phyloP scores from a whole-genome alignment of 441 rosid species.

The Pelargonium australe region DNA sequence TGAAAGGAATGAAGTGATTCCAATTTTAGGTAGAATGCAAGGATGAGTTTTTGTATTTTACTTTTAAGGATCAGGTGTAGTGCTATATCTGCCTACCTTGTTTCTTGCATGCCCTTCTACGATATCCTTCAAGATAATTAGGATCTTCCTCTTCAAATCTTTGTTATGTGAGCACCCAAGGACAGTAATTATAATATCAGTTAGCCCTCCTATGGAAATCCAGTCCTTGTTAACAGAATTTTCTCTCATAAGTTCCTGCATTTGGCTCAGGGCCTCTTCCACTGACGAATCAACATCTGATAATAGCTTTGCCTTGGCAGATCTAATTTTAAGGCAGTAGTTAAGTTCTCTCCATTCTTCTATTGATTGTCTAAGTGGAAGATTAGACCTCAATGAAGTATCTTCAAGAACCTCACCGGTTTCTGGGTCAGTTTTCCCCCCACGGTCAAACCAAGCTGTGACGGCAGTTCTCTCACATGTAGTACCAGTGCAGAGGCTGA shows the following conservation, averaged over 20 bases:
- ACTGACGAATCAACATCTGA: slow-evolving; percentile 33
- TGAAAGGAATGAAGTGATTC: not conserved
- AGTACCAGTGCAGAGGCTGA: slow-evolving; percentile 65
- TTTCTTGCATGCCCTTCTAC: slow-evolving; percentile 52
- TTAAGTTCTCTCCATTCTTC: slow-evolving; percentile 72
- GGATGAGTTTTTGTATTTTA: no score
- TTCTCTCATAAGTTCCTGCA: slow-evolving; percentile 52
- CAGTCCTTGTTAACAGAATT: slow-evolving; percentile 55
- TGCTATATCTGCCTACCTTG: slow-evolving; percentile 33
- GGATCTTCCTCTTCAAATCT: slow-evolving; percentile 43
- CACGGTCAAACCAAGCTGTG: slow-evolving; percentile 41
- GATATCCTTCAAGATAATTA: slow-evolving; percentile 40
- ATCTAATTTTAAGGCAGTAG: slow-evolving; percentile 54
- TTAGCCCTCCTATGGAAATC: slow-evolving; percentile 52
- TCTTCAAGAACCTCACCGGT: slow-evolving; percentile 50
- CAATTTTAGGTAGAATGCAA: not conserved
- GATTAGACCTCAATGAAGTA: slow-evolving; percentile 49
- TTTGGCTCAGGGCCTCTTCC: slow-evolving; percentile 44
- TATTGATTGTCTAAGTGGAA: slow-evolving; percentile 51
- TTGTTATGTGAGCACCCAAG: slow-evolving; percentile 43
- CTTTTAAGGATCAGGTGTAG: not conserved
- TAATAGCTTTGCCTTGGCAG: slow-evolving; percentile 38
- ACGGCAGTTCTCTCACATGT: slow-evolving; percentile 65
- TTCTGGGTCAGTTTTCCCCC: slow-evolving; percentile 48
- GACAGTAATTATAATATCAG: slow-evolving; percentile 36